A percentile compares a stretch with the other conserved stretches of the same genome.
These are phyloP conservation scores for Microcyclosporella mali DNA, from an alignment of 2,329 filamentous ascomycete species.

Conservation along the genomic window DNA sequence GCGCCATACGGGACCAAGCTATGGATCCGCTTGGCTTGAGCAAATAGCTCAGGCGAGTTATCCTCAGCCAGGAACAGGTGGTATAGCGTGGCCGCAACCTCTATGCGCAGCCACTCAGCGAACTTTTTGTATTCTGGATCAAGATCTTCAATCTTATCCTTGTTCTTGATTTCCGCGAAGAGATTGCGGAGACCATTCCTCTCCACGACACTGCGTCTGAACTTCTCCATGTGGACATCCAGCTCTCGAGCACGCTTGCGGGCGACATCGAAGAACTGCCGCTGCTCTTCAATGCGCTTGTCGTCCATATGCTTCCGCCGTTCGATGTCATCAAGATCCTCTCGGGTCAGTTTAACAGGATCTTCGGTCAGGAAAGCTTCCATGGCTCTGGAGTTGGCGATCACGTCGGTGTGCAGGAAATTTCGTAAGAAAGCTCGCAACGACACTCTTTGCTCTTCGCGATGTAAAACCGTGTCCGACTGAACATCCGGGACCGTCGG, in stretches of 20 bases:
- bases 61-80: constrained; percentile 96
- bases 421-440: constrained; percentile 84
- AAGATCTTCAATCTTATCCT: constrained; percentile 77
- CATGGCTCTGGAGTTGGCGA: constrained; percentile 77
- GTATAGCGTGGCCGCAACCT: constrained; percentile 93
- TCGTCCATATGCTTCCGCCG: constrained; percentile 77
- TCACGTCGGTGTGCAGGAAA: constrained; percentile 74
- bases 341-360: constrained; percentile 69
- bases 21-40: constrained; percentile 88
- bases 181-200: constrained; percentile 84
- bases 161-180: constrained; percentile 87
- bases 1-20: constrained; percentile 88
- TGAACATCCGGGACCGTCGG: constrained; percentile 12
- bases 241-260: constrained; percentile 82
- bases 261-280: constrained; percentile 91
- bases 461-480: constrained; percentile 54
- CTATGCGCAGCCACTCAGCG: constrained; percentile 94
- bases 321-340: constrained; percentile 76
- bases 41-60: constrained; percentile 93
- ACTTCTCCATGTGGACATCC: constrained; percentile 94
- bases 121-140: constrained; percentile 97
- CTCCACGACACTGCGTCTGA: constrained; percentile 62
- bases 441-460: constrained; percentile 87
- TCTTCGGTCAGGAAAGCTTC: constrained; percentile 71
- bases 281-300: constrained; percentile 85